Evolutionary conservation across 306 rosid species (phyloP).

Genomic region (Begonia peltatifolia): DNA sequence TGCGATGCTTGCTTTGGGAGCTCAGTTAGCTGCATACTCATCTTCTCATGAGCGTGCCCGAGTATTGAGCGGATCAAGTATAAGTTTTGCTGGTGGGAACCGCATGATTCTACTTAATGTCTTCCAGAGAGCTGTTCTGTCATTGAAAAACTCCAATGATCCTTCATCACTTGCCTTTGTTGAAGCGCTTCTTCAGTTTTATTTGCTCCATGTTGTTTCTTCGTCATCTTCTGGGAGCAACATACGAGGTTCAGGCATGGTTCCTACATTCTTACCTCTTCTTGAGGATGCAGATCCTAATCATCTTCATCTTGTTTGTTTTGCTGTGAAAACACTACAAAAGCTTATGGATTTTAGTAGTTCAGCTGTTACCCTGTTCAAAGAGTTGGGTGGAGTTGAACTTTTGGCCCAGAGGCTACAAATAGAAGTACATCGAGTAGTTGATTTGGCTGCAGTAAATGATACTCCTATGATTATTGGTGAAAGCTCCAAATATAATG

Average conservation of each 20-base stretch:
- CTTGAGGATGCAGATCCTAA: slow-evolving; percentile 84
- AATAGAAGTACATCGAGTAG: slow-evolving; percentile 73
- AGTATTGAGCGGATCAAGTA: slow-evolving; percentile 77
- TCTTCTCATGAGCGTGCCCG: slow-evolving; percentile 94
- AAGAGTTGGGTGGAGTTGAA: slow-evolving; percentile 89
- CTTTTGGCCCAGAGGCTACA: slow-evolving; percentile 79
- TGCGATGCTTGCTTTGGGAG: slow-evolving; percentile 96
- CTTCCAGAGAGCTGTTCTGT: slow-evolving; percentile 78
- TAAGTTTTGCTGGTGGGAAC: slow-evolving; percentile 88
- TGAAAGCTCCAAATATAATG: slow-evolving; percentile 52
- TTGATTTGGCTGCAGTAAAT: slow-evolving; percentile 40
- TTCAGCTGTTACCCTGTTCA: slow-evolving; percentile 87
- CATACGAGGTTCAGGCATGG: slow-evolving; percentile 94
- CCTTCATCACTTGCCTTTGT: slow-evolving; percentile 86
- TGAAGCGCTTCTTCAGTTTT: slow-evolving; percentile 95
- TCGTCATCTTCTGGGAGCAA: slow-evolving; percentile 87
- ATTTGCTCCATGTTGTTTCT: slow-evolving; percentile 89
- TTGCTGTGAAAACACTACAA: slow-evolving; percentile 92
- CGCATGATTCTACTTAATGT: slow-evolving; percentile 90
- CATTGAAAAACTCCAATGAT: slow-evolving; percentile 67
- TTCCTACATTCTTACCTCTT: slow-evolving; percentile 91
- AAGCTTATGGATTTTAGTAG: slow-evolving; percentile 97
- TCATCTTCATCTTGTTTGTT: slow-evolving; percentile 85
- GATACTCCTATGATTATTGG: slow-evolving; percentile 40
- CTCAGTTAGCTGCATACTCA: slow-evolving; percentile 90